Conservation (phyloP, 148 eudicot species). For the Fagopyrum tataricum region DNA sequence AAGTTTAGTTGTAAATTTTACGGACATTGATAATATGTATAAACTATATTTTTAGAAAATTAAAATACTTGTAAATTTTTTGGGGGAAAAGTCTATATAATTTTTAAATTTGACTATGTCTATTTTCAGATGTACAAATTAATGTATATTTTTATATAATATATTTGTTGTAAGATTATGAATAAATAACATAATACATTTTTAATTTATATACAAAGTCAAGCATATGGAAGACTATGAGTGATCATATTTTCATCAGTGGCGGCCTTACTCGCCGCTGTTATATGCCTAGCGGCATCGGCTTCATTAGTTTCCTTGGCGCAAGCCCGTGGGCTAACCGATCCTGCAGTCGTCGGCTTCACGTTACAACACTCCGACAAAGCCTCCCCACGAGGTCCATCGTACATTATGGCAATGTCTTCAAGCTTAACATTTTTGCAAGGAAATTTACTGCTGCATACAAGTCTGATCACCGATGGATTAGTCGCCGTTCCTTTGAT, state of each 20-base stretch:
- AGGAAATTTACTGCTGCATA: slow-evolving; percentile 39
- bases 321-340: background rate
- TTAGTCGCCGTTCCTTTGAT: slow-evolving; percentile 41
- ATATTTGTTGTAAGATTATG: no score
- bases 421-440: slow-evolving; percentile 50
- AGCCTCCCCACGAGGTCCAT: slow-evolving; percentile 6
- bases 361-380: slow-evolving; percentile 12
- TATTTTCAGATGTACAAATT: no score
- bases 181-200: no score
- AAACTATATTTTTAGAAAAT: no score
- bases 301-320: background rate
- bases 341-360: background rate
- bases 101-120: no score
- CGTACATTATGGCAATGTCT: slow-evolving; percentile 29
- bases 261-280: background rate
- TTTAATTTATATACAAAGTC: no score
- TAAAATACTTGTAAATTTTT: no score
- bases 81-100: no score
- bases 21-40: no score
- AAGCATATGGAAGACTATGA: background rate
- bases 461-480: slow-evolving; percentile 20
- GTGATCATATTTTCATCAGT: no score
- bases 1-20: no score
- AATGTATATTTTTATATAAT: no score
- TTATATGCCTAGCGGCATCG: background rate